Percentiles rank a stretch among this genome's conserved stretches.
Evolutionary conservation across 2,329 filamentous ascomycete genomes (phyloP).

Genomic region (Gnomoniopsis sp.): DNA sequence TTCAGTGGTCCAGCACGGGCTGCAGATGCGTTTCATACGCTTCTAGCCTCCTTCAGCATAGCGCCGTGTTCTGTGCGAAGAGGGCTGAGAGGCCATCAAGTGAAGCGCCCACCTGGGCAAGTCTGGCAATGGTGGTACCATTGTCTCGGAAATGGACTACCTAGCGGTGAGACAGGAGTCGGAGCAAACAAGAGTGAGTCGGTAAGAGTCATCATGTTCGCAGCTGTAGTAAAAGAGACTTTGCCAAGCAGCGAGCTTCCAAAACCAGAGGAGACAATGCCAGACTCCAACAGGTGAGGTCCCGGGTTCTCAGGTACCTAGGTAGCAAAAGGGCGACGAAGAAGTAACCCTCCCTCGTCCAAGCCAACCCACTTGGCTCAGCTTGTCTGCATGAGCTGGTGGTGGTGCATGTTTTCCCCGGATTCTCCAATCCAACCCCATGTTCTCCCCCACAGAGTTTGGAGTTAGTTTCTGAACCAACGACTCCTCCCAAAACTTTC

Average conservation of each 20-base stretch:
- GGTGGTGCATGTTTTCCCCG: constrained; percentile 1
- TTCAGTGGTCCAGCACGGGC: not conserved
- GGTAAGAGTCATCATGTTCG: too few relatives aligned
- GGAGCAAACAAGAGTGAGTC: too few relatives aligned
- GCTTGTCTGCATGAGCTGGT: not conserved
- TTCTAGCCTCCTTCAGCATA: not conserved
- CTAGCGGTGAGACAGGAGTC: too few relatives aligned
- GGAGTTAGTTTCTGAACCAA: not conserved
- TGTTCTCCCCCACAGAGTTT: constrained; percentile 3
- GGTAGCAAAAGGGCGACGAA: not conserved
- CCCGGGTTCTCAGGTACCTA: too few relatives aligned
- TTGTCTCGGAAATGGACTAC: too few relatives aligned
- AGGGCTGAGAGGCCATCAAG: too few relatives aligned
- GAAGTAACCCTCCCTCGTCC: not conserved
- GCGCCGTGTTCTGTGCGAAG: not conserved
- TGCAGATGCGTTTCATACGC: not conserved
- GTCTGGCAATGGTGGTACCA: too few relatives aligned
- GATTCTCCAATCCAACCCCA: not conserved
- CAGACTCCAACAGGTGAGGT: too few relatives aligned
- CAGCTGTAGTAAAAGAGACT: too few relatives aligned
- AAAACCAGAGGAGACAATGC: too few relatives aligned
- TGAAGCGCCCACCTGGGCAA: too few relatives aligned
- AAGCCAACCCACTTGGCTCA: not conserved
- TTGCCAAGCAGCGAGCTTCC: too few relatives aligned
- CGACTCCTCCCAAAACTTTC: constrained; percentile 10